Evolutionary conservation across 2,329 filamentous ascomycete genomes (phyloP).

Genomic region (Fusarium sp.): DNA sequence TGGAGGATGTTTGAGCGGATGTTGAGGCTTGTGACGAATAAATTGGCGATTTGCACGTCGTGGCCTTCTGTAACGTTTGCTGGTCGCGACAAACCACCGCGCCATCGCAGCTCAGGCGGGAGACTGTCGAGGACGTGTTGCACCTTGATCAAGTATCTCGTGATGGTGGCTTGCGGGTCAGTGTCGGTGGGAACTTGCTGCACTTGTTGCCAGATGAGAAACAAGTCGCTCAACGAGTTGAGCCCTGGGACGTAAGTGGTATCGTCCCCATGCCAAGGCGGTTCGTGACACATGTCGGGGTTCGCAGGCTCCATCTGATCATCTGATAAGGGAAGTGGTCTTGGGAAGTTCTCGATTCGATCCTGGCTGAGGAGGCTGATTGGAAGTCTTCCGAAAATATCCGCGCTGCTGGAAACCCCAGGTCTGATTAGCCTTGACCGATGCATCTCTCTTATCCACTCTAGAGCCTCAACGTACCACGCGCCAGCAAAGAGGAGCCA

Average conservation of each 20-base stretch:
- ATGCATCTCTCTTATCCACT: background rate
- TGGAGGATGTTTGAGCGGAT: conserved; percentile 56
- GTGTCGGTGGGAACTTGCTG: conserved; percentile 32
- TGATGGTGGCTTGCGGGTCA: conserved; percentile 25
- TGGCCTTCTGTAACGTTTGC: conserved; percentile 51
- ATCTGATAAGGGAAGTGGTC: conserved; percentile 49
- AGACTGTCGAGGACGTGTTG: conserved; percentile 52
- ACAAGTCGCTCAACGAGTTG: conserved; percentile 52
- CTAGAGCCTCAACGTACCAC: conserved; percentile 37
- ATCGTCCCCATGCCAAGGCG: conserved; percentile 52
- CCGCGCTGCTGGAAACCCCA: conserved; percentile 42
- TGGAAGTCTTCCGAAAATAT: conserved; percentile 49
- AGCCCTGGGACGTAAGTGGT: conserved; percentile 53
- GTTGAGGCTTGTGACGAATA: conserved; percentile 55
- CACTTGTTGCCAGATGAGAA: conserved; percentile 52
- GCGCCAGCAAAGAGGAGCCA: conserved; percentile 53
- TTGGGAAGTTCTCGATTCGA: conserved; percentile 37
- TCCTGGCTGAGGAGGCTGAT: conserved; percentile 48
- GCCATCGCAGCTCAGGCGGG: conserved; percentile 54
- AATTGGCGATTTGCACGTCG: conserved; percentile 55
- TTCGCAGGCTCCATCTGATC: conserved; percentile 49
- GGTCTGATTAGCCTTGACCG: no score
- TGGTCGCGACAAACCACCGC: conserved; percentile 53
- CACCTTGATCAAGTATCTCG: conserved; percentile 38
- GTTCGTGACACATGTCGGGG: background rate